These are phyloP conservation scores for Sisymbrium irio DNA, from an alignment of 345 rosid species.

Conservation along the genomic window DNA sequence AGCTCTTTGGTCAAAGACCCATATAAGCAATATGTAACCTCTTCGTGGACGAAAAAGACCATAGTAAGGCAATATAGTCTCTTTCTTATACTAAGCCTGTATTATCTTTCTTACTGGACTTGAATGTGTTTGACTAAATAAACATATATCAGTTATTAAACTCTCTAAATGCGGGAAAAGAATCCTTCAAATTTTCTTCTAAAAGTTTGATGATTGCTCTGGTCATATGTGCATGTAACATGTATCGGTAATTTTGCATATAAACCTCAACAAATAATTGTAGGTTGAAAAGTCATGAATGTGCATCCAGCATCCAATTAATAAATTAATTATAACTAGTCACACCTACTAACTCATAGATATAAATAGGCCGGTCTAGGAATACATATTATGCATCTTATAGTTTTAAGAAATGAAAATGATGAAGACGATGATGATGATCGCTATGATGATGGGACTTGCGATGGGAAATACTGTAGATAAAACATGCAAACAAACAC, in stretches of 20 bases:
- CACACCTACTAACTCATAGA: not conserved
- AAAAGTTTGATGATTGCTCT: no score
- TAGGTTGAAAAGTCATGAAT: not conserved
- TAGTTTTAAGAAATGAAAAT: not conserved
- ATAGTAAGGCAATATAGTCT: no score
- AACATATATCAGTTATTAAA: no score
- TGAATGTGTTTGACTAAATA: not conserved
- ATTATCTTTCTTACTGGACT: not conserved
- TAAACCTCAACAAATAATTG: not conserved
- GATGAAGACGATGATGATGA: not conserved
- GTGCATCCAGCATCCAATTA: not conserved
- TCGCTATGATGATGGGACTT: slow-evolving; percentile 9
- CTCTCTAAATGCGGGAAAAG: no score
- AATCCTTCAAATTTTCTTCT: no score
- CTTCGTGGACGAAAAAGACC: no score
- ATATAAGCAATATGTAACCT: not conserved
- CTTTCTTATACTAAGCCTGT: no score
- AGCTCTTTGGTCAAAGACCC: not conserved
- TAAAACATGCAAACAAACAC: slow-evolving; percentile 37
- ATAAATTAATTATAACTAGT: not conserved
- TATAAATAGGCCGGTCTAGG: not conserved
- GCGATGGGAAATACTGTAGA: slow-evolving; percentile 7
- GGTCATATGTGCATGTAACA: no score
- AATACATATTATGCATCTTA: not conserved
- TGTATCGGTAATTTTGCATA: no score